phyloP scores from a whole-genome alignment of 2,329 filamentous ascomycete species.

The Colletotrichum sp. region DNA sequence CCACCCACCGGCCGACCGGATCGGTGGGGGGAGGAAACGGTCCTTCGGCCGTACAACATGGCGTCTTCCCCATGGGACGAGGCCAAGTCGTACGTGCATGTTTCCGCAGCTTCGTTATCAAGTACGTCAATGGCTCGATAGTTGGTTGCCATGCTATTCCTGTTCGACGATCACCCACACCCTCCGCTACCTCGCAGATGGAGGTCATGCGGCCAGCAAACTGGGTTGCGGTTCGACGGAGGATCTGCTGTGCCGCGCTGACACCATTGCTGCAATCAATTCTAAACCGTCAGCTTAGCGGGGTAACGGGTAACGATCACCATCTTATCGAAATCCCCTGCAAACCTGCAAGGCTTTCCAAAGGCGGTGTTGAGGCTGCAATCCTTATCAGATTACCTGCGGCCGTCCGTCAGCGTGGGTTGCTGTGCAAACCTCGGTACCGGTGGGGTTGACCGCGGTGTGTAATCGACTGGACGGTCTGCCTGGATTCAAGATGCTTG shows the following conservation, averaged over 20 bases:
- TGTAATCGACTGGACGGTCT: background rate
- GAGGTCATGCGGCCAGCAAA: conserved; percentile 8
- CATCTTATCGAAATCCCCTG: background rate
- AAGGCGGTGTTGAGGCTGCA: background rate
- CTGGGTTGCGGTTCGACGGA: conserved; percentile 3
- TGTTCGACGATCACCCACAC: conserved; percentile 1
- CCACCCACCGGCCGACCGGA: background rate
- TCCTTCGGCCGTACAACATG: background rate
- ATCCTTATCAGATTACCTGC: background rate
- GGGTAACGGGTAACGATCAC: background rate
- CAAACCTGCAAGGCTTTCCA: background rate
- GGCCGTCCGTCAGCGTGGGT: background rate
- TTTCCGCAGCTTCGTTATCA: background rate
- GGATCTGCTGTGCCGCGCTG: conserved; percentile 6
- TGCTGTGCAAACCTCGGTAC: background rate
- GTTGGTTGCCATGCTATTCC: background rate
- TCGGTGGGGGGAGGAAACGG: conserved; percentile 4
- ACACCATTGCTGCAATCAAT: background rate
- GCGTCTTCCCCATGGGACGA: background rate
- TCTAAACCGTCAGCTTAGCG: conserved; percentile 12
- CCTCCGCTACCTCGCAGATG: background rate
- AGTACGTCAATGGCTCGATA: conserved; percentile 7
- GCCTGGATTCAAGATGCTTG: background rate
- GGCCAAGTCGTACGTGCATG: background rate
- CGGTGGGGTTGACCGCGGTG: background rate